Base-by-base conservation (phyloP, 2,329 filamentous ascomycete species). In the Malbranchea zuffiana region DNA sequence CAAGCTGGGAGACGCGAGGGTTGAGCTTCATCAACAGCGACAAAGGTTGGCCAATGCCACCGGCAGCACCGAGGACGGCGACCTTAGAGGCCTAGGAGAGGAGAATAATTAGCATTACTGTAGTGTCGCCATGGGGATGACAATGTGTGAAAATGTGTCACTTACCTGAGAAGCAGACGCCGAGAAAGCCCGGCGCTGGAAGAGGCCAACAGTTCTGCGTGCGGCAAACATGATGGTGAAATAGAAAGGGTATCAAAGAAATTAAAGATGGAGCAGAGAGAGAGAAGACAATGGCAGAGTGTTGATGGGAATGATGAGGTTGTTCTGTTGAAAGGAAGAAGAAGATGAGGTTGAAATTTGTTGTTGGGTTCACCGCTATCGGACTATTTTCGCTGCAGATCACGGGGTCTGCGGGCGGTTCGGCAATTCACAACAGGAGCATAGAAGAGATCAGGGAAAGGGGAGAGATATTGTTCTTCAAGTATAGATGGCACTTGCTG, bases 1-100 rank as follows among this genome's bases (percentile, higher is more conserved):
- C 83, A 56, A 98, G 83, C 65, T 95, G 80, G 56, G 76, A 81
- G 54, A 96, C 88, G 60, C 83, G 77, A 54, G 87, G 85, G 80
- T 95, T 96, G 63, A 95, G 80, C 85, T 98, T 98, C 67, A 98
- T 77, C 60, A 98, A 80, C 51, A 98, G 82, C 42, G 90, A 98
- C 57, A 98, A 74, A 59, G 90, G 90, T 66, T 98, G 90, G 66
- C 90, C 90, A 71, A 98, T 98, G 68, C 90, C 90, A 71, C 90
- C 90, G 59, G 82, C 82, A 53, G 90, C 90, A 73, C 90, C 90
- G 64, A 96, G 83, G 53, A 98, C 86, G 60, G 87, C 78, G 57
- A 98, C 90, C 78, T 96, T 96, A 68, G 87, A 92, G 60, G 86
- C 77, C 90, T 98, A 50, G 42, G 53, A n/a, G 12, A 33, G 8